Percentiles rank a stretch among this genome's conserved stretches.
phyloP scores from a whole-genome alignment of 164 flowering plant species.

The Vitis riparia region DNA sequence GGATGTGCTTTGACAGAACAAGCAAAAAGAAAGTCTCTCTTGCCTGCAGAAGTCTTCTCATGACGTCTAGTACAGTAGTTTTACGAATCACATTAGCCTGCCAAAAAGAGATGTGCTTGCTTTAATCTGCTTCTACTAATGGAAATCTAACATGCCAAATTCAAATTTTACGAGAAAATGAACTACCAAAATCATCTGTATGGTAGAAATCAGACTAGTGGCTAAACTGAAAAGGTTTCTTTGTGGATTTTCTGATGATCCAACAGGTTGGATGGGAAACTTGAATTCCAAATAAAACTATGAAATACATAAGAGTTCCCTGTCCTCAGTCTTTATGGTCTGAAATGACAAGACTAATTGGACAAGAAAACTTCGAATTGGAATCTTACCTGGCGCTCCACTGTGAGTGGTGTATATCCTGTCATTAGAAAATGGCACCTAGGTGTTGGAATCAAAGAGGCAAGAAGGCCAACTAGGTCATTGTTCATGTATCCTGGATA shows the following conservation, averaged over 20 bases:
- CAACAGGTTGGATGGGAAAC: too few species aligned
- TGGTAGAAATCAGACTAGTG: not conserved
- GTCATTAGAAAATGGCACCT: constrained; percentile 99
- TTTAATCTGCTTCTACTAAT: not conserved
- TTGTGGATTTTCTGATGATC: too few species aligned
- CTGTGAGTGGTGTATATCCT: constrained; percentile 97
- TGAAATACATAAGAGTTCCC: too few species aligned
- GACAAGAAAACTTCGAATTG: not conserved
- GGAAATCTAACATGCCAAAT: not conserved
- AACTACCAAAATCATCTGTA: not conserved
- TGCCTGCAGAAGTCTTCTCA: constrained; percentile 99
- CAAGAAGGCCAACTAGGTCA: constrained; percentile 99
- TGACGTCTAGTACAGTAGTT: constrained; percentile 98
- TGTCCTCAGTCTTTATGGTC: too few species aligned
- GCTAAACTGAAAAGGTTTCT: too few species aligned
- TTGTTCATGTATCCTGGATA: constrained; percentile 99
- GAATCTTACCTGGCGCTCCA: constrained; percentile 85
- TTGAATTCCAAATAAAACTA: too few species aligned
- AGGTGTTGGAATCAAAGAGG: constrained; percentile 97
- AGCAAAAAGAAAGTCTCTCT: constrained; percentile 15
- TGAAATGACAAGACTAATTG: not conserved
- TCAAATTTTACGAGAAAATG: not conserved
- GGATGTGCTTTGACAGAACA: not conserved
- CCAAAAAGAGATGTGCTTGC: constrained; percentile 20
- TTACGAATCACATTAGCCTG: constrained; percentile 99